A percentile compares a stretch with the other conserved stretches of the same genome.
Conservation (phyloP, 2,329 filamentous ascomycete species). For the Phaeosphaeria sp. region DNA sequence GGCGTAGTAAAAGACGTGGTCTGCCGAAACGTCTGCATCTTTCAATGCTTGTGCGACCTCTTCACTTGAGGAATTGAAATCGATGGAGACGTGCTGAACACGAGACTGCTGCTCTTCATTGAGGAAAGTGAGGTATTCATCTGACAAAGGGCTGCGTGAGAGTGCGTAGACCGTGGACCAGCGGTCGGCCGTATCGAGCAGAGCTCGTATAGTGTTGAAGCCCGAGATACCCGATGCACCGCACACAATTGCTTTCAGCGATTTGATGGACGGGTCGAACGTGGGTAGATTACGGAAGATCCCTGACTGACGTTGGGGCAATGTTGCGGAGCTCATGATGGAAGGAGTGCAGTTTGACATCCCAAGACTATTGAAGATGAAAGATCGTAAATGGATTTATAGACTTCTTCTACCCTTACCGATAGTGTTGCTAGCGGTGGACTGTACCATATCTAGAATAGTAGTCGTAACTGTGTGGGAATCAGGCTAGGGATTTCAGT, state of each 20-base stretch:
- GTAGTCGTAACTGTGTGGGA: too few relatives aligned
- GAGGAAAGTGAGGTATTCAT: slow-evolving; percentile 10
- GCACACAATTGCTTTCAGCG: slow-evolving; percentile 16
- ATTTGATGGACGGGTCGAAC: slow-evolving; percentile 7
- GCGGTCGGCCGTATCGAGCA: slow-evolving; percentile 13
- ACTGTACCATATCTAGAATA: too few relatives aligned
- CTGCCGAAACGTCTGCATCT: slow-evolving; percentile 5
- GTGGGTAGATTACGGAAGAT: slow-evolving; percentile 19
- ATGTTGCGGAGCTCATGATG: too few relatives aligned
- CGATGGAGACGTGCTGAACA: slow-evolving; percentile 17
- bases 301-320: slow-evolving; percentile 18
- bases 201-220: slow-evolving; percentile 10
- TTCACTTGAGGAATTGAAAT: slow-evolving; percentile 6
- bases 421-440: too few relatives aligned
- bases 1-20: slow-evolving; percentile 23
- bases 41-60: slow-evolving; percentile 11
- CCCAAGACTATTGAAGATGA: too few relatives aligned
- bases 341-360: too few relatives aligned
- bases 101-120: slow-evolving; percentile 11
- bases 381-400: too few relatives aligned
- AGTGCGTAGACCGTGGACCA: slow-evolving; percentile 18
- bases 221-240: slow-evolving; percentile 22
- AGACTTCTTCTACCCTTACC: too few relatives aligned
- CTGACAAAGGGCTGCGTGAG: slow-evolving; percentile 7
- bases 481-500: too few relatives aligned